Conservation (phyloP, 1,284 basidiomycete species). For the Xerocomus minutiporus region DNA sequence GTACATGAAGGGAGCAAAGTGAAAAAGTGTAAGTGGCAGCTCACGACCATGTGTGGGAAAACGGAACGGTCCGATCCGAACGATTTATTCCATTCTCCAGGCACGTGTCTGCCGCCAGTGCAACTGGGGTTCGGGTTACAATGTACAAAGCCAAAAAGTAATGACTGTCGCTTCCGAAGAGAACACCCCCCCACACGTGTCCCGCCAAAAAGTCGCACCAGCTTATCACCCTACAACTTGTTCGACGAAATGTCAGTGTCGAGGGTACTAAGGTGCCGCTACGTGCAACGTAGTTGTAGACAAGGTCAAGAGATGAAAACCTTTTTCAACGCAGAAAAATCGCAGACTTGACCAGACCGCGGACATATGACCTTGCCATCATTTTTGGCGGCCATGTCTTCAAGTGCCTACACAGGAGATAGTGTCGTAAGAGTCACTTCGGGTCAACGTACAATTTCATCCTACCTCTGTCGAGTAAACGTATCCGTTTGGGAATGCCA, state of each 20-base stretch:
- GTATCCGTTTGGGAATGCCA: conserved; percentile 88
- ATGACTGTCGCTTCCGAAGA: conserved; percentile 27
- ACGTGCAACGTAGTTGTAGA: neutral
- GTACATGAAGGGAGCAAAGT: conserved; percentile 14
- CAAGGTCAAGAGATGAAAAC: conserved; percentile 72
- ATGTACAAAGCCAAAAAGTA: conserved; percentile 15
- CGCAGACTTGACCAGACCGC: conserved; percentile 61
- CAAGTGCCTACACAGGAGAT: conserved; percentile 55
- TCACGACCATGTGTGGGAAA: neutral
- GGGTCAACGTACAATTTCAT: conserved; percentile 8
- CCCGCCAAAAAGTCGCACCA: conserved; percentile 1
- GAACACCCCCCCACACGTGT: conserved; percentile 13
- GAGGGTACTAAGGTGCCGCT: neutral
- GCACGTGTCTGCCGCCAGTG: conserved; percentile 10
- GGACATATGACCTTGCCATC: conserved; percentile 79
- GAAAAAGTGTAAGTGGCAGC: neutral
- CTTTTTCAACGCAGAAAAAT: conserved; percentile 70
- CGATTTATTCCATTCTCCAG: conserved; percentile 27
- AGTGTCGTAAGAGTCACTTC: conserved; percentile 8
- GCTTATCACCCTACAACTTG: neutral
- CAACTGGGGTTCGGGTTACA: conserved; percentile 20
- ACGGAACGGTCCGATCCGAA: conserved; percentile 3
- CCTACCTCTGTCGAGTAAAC: conserved; percentile 89
- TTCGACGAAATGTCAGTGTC: neutral
- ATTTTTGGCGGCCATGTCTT: conserved; percentile 78